Evolutionary conservation across 1,284 basidiomycete species (phyloP), one percentile per base, ranked within the genome.

Genomic region (Sporisorium exsertum): DNA sequence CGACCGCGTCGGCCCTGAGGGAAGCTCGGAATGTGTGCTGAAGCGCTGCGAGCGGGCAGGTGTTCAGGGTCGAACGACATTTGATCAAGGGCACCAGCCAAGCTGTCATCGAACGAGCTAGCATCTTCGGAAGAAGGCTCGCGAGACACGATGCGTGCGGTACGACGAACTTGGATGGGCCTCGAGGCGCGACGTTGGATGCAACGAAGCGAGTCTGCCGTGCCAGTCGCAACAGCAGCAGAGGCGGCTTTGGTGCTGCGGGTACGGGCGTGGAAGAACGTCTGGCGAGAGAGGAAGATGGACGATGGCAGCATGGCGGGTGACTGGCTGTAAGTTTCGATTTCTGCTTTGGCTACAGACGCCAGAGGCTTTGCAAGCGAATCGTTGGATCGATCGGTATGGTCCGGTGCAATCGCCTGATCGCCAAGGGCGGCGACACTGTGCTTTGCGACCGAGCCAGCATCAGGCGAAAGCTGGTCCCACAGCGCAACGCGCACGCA

Each of bases 311-410:
- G 66, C 37, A 77, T 68, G 20, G 66, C 47, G 5, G 66, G 60
- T 2, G 75, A 60, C 32, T 72, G 75, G 52, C 75, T 77, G 61
- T 73, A 73, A 0, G 75, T 77, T 43, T 77, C 75, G 42, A 77
- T 69, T 50, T 77, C 75, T 32, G 70, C 66, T 29, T 73, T 66
- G 33, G 75, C 66, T 5, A 77, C 55, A 32, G 60, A 67, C 5
- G 65, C 49, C 9, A 58, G 18, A 26, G 50, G 42, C 35, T 22
- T 57, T 27, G 43, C 24, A 22, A 37, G 6, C 27, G 51, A 24
- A 22, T 29, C 53, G 4, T 55, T 20, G 3, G 58, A 54, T 18
- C 51, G 55, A 16, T 55, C 59, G n/a, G 26, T 22, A 24, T 33
- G 29, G 15, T 40, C 26, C 7, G 57, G 33, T 2, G 55, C 15